phyloP scores from a whole-genome alignment of 2,329 filamentous ascomycete genomes.

The Alternaria solani region DNA sequence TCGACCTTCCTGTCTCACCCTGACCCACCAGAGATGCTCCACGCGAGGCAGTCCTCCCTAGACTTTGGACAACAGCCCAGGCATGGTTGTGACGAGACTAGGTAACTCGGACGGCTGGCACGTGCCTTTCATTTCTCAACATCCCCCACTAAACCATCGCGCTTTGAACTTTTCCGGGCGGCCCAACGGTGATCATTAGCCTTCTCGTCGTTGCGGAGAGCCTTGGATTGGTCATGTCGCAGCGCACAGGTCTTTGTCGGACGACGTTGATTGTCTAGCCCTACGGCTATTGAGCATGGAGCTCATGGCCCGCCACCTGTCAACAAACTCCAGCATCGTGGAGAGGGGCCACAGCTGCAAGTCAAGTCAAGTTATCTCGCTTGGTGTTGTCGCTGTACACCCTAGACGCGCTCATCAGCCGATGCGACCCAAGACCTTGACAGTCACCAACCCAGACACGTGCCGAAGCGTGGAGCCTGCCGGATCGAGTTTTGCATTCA shows the following conservation, averaged over 20 bases:
- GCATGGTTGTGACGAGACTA: not conserved
- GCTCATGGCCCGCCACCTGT: slow-evolving; percentile 7
- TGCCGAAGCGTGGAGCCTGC: slow-evolving; percentile 15
- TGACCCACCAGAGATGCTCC: slow-evolving; percentile 9
- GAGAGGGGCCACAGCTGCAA: slow-evolving; percentile 15
- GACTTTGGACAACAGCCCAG: slow-evolving; percentile 1
- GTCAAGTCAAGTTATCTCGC: slow-evolving; percentile 10
- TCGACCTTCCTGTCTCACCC: slow-evolving; percentile 12
- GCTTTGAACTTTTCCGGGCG: slow-evolving; percentile 8
- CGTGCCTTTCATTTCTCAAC: slow-evolving; percentile 14
- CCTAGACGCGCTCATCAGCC: slow-evolving; percentile 10
- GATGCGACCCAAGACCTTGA: slow-evolving; percentile 22
- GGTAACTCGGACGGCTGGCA: not conserved
- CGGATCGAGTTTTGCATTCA: slow-evolving; percentile 4
- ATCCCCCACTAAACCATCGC: slow-evolving; percentile 4
- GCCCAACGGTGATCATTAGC: slow-evolving; percentile 20
- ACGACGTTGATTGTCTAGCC: slow-evolving; percentile 18
- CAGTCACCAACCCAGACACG: slow-evolving; percentile 10
- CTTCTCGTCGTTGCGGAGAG: slow-evolving; percentile 5
- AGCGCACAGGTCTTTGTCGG: slow-evolving; percentile 28
- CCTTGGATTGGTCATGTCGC: slow-evolving; percentile 39
- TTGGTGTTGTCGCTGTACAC: slow-evolving; percentile 3
- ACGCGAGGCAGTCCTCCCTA: slow-evolving; percentile 13
- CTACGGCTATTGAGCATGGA: slow-evolving; percentile 26
- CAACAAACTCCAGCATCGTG: slow-evolving; percentile 5